Evolutionary conservation across 495 filamentous ascomycete species (phyloP), one percentile per base, ranked within the genome.

Genomic region (Aspergillus homomorphus): DNA sequence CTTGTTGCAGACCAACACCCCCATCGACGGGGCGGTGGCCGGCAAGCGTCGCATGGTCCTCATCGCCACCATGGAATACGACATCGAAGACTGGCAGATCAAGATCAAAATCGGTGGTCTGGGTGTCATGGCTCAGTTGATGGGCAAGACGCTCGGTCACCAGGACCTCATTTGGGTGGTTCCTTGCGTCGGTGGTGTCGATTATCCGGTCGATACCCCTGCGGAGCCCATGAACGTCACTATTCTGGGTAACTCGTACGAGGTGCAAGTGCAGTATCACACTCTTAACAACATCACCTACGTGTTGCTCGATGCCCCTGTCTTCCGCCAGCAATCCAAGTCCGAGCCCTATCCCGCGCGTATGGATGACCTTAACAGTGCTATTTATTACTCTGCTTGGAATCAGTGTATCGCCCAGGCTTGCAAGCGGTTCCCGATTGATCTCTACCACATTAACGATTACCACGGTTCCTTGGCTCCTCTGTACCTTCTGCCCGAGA

Each of bases 381-480:
- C 86, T 26, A 82, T 89, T 28, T 84, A 87, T 67, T 89, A 89
- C 62, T 86, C 85, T 0, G 84, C 86, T 0, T 89, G 87, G 86
- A 89, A 89, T 59, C 80, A 81, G 59, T 89, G 86, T 62, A 86
- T 89, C 60, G 84, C 87, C 0, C 74, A 84, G 51, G 69, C 85
- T 0, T 78, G 87, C 55, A 80, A 75, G 45, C 75, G 79, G 5
- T 82, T 82, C 51, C 83, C 85, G 0, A 75, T 88, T 48, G 87
- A 90, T 61, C 65, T 91, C 23, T 91, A 91, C 66, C 88, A 91
- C 67, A 86, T 90, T 67, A 91, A 91, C 71, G 88, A 91, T 62
- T 91, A 90, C 66, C 88, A 91, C 62, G 88, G 88, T 21, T 84
- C 87, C 16, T 68, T 87, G 1, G 88, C 88, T 26, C 87, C 87